Conservation (phyloP, 495 filamentous ascomycete genomes). For the Neurospora discreta region DNA sequence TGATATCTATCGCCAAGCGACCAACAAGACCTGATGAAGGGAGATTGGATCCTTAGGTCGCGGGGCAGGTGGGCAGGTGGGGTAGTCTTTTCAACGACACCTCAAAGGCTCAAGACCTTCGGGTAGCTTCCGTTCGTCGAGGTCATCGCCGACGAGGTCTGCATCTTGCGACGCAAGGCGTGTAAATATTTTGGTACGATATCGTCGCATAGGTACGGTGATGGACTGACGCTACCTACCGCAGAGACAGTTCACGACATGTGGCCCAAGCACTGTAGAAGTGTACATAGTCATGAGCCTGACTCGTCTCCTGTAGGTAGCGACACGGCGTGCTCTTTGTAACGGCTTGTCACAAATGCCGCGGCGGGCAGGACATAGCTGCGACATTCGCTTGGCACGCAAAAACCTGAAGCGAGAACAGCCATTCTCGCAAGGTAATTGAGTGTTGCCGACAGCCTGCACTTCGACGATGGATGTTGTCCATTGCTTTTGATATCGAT, state of each 20-base stretch:
- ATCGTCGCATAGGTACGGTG: constrained; percentile 1
- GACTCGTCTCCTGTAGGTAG: constrained; percentile 14
- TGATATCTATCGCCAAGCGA: neutral
- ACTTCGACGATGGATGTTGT: neutral
- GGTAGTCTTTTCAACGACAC: neutral
- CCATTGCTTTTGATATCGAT: constrained; percentile 7
- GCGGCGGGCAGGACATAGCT: neutral
- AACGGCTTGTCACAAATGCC: neutral
- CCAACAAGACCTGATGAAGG: neutral
- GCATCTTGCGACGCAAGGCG: neutral
- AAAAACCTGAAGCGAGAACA: neutral
- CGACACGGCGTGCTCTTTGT: constrained; percentile 20
- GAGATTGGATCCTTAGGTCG: neutral
- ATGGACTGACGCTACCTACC: constrained; percentile 8
- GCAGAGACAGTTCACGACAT: constrained; percentile 16
- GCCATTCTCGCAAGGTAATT: neutral
- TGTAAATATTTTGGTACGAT: neutral
- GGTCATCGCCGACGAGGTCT: neutral
- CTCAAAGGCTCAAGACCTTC: neutral
- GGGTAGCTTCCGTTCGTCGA: neutral
- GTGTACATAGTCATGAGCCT: constrained; percentile 6
- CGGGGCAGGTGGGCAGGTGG: neutral
- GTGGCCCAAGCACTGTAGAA: constrained; percentile 10
- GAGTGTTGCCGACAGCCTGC: neutral
- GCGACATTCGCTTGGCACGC: neutral